phyloP scores from a whole-genome alignment of 768 basidiomycete genomes.

The Amanita molliuscula region DNA sequence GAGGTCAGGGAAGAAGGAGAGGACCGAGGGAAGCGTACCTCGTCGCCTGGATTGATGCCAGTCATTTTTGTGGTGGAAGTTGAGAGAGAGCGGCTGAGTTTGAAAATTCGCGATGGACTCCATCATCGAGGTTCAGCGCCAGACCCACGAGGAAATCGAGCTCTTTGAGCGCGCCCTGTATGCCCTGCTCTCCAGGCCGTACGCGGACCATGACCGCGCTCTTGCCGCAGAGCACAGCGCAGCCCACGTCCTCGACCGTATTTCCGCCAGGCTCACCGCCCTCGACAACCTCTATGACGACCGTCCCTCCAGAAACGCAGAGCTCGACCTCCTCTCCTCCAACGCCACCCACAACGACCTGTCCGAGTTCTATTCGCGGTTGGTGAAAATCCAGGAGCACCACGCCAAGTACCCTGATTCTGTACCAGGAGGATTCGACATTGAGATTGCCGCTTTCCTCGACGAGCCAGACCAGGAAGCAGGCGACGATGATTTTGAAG shows the following conservation, averaged over 20 bases:
- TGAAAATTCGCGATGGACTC: conserved; percentile 74
- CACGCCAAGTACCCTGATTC: conserved; percentile 93
- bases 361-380: conserved; percentile 90
- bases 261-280: conserved; percentile 54
- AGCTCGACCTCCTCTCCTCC: conserved; percentile 53
- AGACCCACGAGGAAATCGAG: conserved; percentile 93
- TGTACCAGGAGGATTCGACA: conserved; percentile 69
- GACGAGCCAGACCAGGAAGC: conserved; percentile 67
- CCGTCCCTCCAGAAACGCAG: conserved; percentile 57
- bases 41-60: conserved; percentile 80
- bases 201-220: conserved; percentile 48
- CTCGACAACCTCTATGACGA: conserved; percentile 74
- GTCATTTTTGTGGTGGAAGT: conserved; percentile 52
- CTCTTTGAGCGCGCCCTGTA: conserved; percentile 83
- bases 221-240: conserved; percentile 84
- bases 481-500: conserved; percentile 64
- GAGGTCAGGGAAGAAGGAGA: conserved; percentile 7
- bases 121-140: conserved; percentile 86
- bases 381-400: conserved; percentile 94
- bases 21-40: conserved; percentile 35
- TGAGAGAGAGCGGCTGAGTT: conserved; percentile 44
- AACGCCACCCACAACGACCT: conserved; percentile 59
- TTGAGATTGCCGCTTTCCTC: conserved; percentile 72
- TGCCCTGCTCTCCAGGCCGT: conserved; percentile 64
- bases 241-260: conserved; percentile 78